Base-by-base conservation (phyloP, 2,329 filamentous ascomycete genomes). In the Blastomyces gilchristii region DNA sequence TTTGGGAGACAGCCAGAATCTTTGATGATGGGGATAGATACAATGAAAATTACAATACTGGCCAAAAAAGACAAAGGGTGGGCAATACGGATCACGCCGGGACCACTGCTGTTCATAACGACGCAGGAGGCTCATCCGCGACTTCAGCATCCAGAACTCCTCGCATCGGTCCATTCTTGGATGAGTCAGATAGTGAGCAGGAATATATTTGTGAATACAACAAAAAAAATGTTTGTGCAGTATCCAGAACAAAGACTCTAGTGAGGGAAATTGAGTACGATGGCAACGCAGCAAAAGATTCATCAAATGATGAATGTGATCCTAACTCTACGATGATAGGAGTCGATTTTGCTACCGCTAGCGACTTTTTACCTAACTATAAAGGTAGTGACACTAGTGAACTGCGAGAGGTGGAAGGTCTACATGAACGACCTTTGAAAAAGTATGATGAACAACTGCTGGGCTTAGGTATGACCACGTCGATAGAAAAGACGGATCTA, bases 131-230 rank as follows among this genome's bases (percentile, higher is more conserved):
- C 4, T 12, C 8, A 16, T 41, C 54, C 8, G 37, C 25, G 25
- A 16, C 3, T 49, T 14, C 25, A 47, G 14, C n/a, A 49, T 49
- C 57, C 9, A 49, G 16, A 7, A 9, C 31, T 22, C 63, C 69
- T 49, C 64, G 66, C 1, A 74, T 68, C 62, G 76, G 76, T 3
- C 76, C 76, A 0, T 78, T 78, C 31, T 72, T 78, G 49, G 75
- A 77, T 58, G 75, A 78, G 39, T 80, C 79, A 0, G 84, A 86
- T 62, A 84, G 80, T 50, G 84, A 87, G 61, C 77, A 82, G 8
- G 77, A 76, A 68, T 83, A 83, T 70, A 83, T 83, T 67, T 81
- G 83, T 71, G 74, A 87, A 68, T 85, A 89, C 68, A 83, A 86
- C 22, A 80, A 85, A 16, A 78, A 83, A 16, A 78, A 83, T 25